Evolutionary conservation across 2,329 filamentous ascomycete genomes (phyloP), one percentile per base, ranked within the genome.

Genomic region (Fusarium sp.): DNA sequence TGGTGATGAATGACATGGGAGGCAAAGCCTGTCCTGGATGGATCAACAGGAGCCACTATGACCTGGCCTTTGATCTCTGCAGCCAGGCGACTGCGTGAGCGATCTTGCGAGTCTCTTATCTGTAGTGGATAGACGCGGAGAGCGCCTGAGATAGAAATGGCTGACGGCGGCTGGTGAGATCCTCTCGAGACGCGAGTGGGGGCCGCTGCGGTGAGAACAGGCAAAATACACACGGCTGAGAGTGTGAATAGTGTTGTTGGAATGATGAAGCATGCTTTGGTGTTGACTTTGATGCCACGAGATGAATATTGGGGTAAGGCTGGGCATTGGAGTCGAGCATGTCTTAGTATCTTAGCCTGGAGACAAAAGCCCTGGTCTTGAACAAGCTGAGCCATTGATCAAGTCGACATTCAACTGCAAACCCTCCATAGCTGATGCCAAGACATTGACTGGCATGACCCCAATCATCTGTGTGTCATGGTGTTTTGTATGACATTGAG

Each of bases 221-320:
- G 66, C 25, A 61, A 47, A 45, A 32, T 37, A 38, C 38, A 66
- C 64, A 57, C 62, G 43, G 71, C 52, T n/a, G 45, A 73, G 40
- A 59, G 22, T 62, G 40, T 62, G 57, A 66, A 59, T 59, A 59
- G 71, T 63, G 15, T 69, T 27, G 27, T 45, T 50, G 32, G 40
- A 33, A 22, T 66, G 38, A 56, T n/a, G 69, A 74, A 47, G 61
- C 62, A 72, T 27, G 47, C 50, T 59, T 70, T 61, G 69, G 68
- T 64, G 68, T 56, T 43, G 22, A 17, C 6, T 27, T 45, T 45
- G 20, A 63, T 27, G 61, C 61, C 47, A 56, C 35, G 14, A 27
- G 61, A 32, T 32, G 35, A 14, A 32, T 9, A 30, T 54, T 54
- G 60, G 60, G 45, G 60, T 63, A 63, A n/a, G 60, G n/a, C 45